phyloP scores from a whole-genome alignment of 2,329 filamentous ascomycete species.

The Lachnellula willkommii region DNA sequence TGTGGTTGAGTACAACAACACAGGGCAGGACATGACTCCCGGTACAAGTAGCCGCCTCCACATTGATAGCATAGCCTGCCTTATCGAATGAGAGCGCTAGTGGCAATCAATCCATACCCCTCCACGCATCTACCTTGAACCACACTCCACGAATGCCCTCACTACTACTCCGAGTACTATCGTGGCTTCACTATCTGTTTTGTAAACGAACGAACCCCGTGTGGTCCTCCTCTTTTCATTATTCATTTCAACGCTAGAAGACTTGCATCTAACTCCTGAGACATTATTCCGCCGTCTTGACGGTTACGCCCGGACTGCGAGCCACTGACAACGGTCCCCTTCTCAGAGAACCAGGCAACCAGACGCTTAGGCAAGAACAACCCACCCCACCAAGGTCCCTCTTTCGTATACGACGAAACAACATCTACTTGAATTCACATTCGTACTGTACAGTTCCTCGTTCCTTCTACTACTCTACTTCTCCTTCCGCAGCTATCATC shows the following conservation, averaged over 20 bases:
- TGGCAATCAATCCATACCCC: not conserved
- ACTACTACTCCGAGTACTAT: not conserved
- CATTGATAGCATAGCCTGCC: not conserved
- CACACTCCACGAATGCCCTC: constrained; percentile 1
- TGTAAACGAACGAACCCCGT: too few species aligned
- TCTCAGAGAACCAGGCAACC: not conserved
- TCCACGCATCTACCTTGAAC: not conserved
- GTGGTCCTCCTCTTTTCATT: not conserved
- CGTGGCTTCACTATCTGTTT: too few species aligned
- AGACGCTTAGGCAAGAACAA: not conserved
- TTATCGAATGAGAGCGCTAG: constrained; percentile 2
- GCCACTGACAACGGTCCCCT: not conserved
- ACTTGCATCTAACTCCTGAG: constrained; percentile 3
- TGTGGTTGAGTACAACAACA: too few species aligned
- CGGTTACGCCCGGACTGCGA: not conserved
- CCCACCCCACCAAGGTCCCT: not conserved
- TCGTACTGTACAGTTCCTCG: not conserved
- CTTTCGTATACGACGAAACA: not conserved
- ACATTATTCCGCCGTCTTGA: not conserved
- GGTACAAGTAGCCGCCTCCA: too few species aligned
- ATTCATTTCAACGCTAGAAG: not conserved
- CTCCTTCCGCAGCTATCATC: not conserved
- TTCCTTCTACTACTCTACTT: constrained; percentile 6
- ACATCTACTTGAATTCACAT: not conserved
- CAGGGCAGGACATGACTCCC: too few species aligned